Conservation (phyloP, 2,329 filamentous ascomycete genomes). For the Fonsecaea nubica region DNA sequence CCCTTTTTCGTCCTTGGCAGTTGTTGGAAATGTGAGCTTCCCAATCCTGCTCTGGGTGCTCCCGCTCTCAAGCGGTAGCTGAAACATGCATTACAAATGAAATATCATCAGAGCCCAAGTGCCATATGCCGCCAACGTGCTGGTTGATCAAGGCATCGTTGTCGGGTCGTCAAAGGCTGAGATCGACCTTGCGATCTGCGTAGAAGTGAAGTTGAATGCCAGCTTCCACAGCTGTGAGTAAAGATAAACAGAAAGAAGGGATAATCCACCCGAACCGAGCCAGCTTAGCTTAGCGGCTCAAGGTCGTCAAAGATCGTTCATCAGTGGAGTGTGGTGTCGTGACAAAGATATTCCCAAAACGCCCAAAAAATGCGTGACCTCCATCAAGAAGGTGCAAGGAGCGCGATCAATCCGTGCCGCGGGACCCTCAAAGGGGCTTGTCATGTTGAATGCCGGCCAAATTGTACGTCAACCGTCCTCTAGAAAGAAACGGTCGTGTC, state of each 20-base stretch:
- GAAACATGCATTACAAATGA: slow-evolving; percentile 33
- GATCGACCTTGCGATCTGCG: slow-evolving; percentile 10
- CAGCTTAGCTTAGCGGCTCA: slow-evolving; percentile 35
- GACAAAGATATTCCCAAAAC: slow-evolving; percentile 31
- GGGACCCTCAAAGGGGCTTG: slow-evolving; percentile 17
- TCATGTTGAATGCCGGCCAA: slow-evolving; percentile 7
- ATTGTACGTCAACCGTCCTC: not conserved
- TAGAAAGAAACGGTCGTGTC: not conserved
- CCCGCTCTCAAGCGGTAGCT: slow-evolving; percentile 13
- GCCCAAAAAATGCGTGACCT: slow-evolving; percentile 23
- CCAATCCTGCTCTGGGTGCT: slow-evolving; percentile 15
- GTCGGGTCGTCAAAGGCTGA: slow-evolving; percentile 3
- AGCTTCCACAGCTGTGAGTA: slow-evolving; percentile 26
- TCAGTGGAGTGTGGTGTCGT: slow-evolving; percentile 33
- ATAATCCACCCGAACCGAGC: slow-evolving; percentile 35
- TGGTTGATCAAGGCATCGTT: slow-evolving; percentile 8
- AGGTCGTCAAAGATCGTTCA: slow-evolving; percentile 35
- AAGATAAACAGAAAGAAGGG: slow-evolving; percentile 24
- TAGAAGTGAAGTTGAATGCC: slow-evolving; percentile 23
- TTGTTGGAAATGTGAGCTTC: slow-evolving; percentile 16
- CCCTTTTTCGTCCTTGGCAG: slow-evolving; percentile 13
- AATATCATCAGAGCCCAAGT: slow-evolving; percentile 17
- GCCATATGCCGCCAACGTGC: slow-evolving; percentile 5
- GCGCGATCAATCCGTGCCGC: slow-evolving; percentile 25
- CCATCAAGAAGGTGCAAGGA: slow-evolving; percentile 21